phyloP scores from a whole-genome alignment of 176 grass and related monocot species.

The Alopecurus myosuroides region DNA sequence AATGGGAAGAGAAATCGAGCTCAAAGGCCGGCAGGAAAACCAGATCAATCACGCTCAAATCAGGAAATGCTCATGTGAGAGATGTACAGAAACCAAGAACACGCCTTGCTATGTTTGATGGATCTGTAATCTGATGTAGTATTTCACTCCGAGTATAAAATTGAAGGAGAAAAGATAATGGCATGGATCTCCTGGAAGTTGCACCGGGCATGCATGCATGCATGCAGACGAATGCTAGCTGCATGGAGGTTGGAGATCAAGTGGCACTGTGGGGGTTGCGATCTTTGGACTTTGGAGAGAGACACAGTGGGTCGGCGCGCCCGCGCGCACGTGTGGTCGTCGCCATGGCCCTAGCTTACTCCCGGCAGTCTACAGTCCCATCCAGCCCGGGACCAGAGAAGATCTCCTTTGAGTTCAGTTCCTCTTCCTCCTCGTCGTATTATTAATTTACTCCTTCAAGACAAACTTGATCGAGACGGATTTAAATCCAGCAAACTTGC shows the following conservation, averaged over 20 bases:
- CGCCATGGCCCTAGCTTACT: constrained; percentile 29
- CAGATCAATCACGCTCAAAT: neutral
- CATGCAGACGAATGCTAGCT: constrained; percentile 9
- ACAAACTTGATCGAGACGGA: neutral
- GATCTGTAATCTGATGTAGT: neutral
- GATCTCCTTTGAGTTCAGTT: constrained; percentile 13
- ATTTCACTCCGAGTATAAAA: neutral
- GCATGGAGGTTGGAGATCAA: constrained; percentile 1
- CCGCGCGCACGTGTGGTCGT: constrained; percentile 42
- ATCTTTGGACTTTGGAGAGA: constrained; percentile 19
- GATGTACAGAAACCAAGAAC: neutral
- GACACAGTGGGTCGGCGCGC: neutral
- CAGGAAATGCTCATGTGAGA: neutral
- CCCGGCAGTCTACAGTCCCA: neutral
- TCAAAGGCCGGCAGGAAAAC: neutral
- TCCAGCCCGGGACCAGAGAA: constrained; percentile 56
- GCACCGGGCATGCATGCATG: neutral
- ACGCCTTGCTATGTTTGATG: neutral
- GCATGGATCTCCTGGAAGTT: neutral
- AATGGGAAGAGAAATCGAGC: neutral
- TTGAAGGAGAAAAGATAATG: neutral
- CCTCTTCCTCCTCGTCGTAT: no score
- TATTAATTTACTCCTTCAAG: no score
- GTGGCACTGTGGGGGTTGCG: neutral
- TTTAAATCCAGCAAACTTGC: neutral